Base-by-base conservation (phyloP, 2,329 filamentous ascomycete species). In the Cadophora luteo-olivacea region DNA sequence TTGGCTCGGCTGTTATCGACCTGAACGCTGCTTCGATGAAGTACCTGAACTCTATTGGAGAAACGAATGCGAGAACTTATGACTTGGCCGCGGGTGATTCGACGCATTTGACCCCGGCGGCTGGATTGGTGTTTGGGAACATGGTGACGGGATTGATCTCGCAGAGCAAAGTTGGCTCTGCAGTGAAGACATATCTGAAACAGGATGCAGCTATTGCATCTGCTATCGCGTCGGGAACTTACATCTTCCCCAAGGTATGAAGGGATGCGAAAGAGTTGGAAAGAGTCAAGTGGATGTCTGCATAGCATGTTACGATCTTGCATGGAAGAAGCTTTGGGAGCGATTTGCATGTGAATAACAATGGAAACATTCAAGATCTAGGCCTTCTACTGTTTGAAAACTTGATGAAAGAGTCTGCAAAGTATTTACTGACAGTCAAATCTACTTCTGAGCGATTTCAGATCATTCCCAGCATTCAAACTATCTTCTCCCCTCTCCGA, bases 31-130 rank as follows among this genome's bases (percentile, higher is more conserved):
- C 79, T 0, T 82, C 80, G 8, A 80, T 78, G 0, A 70, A 77
- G 5, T 86, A 85, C 67, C 75, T 84, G 22, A 82, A 85, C 66
- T 77, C 76, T 0, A 83, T 86, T 66, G 83, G 83, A 0, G 74
- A 78, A n/a, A 68, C 74, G 0, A 77, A 80, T 33, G 81, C 81
- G 1, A 77, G 76, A 33, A 77, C 72, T 33, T 85, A 85, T 66
- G 84, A 85, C 68, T 67, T 80, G 24, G 75, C 73, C 5, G 70
- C 79, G 1, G 78, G 75, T 4, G 88, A 90, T 73, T 73, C 78
- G 45, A 85, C 83, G 4, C 84, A 86, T 78, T 64, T 85, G 63
- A 85, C 84, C 70, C 72, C 74, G 4, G 77, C 78, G 65, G 84
- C 83, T 0, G 80, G 79, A 36, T 74, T 81, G 6, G 78, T 85